Conservation (phyloP, 2,329 filamentous ascomycete genomes). For the Thelonectria discophora region DNA sequence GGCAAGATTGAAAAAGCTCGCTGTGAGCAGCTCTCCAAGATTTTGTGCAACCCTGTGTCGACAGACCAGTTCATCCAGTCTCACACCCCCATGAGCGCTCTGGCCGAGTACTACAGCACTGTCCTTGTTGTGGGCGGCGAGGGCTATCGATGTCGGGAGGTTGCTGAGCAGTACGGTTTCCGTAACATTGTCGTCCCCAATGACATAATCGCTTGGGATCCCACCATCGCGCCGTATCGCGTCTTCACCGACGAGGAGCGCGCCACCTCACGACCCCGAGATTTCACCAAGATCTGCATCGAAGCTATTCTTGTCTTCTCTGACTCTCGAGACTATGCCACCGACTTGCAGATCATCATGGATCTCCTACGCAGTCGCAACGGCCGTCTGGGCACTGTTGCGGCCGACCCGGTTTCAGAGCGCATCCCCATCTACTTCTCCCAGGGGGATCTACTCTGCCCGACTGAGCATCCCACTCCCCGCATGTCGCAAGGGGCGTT, state of each 20-base stretch:
- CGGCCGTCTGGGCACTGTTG: constrained; percentile 75
- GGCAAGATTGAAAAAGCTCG: constrained; percentile 89
- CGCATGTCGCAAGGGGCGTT: constrained; percentile 91
- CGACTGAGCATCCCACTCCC: constrained; percentile 79
- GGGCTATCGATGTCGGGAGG: constrained; percentile 70
- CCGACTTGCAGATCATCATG: constrained; percentile 81
- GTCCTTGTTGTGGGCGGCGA: constrained; percentile 80
- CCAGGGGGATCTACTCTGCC: constrained; percentile 88
- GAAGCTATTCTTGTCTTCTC: constrained; percentile 91
- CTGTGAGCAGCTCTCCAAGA: constrained; percentile 76
- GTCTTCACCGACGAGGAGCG: constrained; percentile 69
- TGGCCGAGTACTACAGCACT: constrained; percentile 79
- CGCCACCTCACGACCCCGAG: constrained; percentile 71
- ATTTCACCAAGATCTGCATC: constrained; percentile 80
- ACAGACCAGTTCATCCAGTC: constrained; percentile 75
- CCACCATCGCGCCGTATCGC: constrained; percentile 83
- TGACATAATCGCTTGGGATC: constrained; percentile 78
- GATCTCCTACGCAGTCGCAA: constrained; percentile 82
- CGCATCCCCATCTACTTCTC: constrained; percentile 81
- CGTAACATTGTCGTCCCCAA: constrained; percentile 81
- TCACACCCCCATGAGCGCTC: constrained; percentile 80
- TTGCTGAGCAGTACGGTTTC: constrained; percentile 73
- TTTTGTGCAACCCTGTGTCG: constrained; percentile 38
- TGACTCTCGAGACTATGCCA: constrained; percentile 90
- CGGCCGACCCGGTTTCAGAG: constrained; percentile 49